Conservation (phyloP, 352 stramenopile genomes). For the Globisporangium alternatum region DNA sequence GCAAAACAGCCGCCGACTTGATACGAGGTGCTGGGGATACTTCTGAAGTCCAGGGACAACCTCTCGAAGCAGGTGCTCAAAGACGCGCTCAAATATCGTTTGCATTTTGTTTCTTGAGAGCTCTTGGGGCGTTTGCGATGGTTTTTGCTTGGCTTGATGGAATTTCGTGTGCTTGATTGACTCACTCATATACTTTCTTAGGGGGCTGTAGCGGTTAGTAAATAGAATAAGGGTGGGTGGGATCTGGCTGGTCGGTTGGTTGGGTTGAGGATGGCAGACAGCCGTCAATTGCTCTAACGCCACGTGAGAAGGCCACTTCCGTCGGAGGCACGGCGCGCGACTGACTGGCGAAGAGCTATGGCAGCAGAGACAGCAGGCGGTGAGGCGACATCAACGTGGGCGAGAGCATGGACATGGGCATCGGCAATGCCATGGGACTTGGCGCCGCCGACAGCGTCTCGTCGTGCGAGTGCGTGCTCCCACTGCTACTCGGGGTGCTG, state of each 20-base stretch:
- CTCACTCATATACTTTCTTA: constrained; percentile 4
- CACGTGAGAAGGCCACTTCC: constrained; percentile 7
- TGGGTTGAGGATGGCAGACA: not conserved
- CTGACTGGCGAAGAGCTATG: constrained; percentile 18
- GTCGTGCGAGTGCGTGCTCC: not conserved
- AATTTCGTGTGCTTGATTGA: constrained; percentile 6
- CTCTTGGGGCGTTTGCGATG: not conserved
- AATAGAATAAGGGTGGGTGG: constrained; percentile 8
- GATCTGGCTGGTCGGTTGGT: not conserved
- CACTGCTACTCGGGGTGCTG: constrained; percentile 4
- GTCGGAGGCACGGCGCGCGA: not conserved
- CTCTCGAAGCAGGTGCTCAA: not conserved
- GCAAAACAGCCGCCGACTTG: not conserved
- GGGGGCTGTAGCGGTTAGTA: not conserved
- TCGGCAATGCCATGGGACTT: constrained; percentile 19
- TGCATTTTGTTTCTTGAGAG: constrained; percentile 1
- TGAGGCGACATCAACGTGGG: constrained; percentile 62
- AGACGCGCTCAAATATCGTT: constrained; percentile 3
- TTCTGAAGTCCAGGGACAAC: not conserved
- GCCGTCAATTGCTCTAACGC: not conserved
- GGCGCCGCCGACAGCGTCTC: constrained; percentile 5
- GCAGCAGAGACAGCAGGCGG: constrained; percentile 57
- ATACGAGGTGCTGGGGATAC: not conserved
- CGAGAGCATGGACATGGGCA: constrained; percentile 54
- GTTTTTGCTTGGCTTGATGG: not conserved